A percentile compares a stretch with the other conserved stretches of the same genome.
Evolutionary conservation across 805 yeast species (phyloP).

Genomic region (Zygosaccharomyces siamensis): DNA sequence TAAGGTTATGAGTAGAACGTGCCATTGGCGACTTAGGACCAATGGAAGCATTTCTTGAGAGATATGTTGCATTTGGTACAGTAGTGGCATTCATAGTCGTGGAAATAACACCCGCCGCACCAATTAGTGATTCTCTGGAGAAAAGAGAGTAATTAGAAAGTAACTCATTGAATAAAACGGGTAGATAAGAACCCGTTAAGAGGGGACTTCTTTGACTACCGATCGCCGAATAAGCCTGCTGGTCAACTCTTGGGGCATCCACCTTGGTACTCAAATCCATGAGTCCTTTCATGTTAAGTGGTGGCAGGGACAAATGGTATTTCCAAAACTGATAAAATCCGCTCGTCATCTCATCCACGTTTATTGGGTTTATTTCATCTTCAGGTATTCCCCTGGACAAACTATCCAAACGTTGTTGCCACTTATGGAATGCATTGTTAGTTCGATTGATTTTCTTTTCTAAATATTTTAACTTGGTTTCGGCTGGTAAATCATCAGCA

Average conservation of each 20-base stretch:
- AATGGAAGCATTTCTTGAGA: slow-evolving; percentile 2
- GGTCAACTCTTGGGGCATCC: slow-evolving; percentile 51
- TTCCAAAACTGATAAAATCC: slow-evolving; percentile 31
- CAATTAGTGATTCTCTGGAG: slow-evolving; percentile 47
- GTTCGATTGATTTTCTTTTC: slow-evolving; percentile 64
- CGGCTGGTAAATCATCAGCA: slow-evolving; percentile 29
- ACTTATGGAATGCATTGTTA: slow-evolving; percentile 67
- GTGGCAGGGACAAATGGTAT: slow-evolving; percentile 29
- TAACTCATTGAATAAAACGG: slow-evolving; percentile 58
- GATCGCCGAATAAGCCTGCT: slow-evolving; percentile 24
- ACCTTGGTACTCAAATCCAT: slow-evolving; percentile 59
- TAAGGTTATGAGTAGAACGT: slow-evolving; percentile 13
- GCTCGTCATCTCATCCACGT: slow-evolving; percentile 26
- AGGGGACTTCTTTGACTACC: slow-evolving; percentile 55
- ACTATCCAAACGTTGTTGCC: slow-evolving; percentile 66
- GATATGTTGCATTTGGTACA: slow-evolving; percentile 9
- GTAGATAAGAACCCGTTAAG: slow-evolving; percentile 57
- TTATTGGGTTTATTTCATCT: slow-evolving; percentile 35
- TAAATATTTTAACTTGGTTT: slow-evolving; percentile 41
- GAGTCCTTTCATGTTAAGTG: slow-evolving; percentile 47
- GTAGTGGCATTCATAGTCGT: slow-evolving; percentile 1
- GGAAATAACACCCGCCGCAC: slow-evolving; percentile 45
- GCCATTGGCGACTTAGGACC: slow-evolving; percentile 27
- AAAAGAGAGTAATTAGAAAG: slow-evolving; percentile 54
- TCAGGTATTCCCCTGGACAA: slow-evolving; percentile 1